Evolutionary conservation across 768 basidiomycete species (phyloP), one percentile per base, ranked within the genome.

Genomic region (Rhodotorula babjevae): DNA sequence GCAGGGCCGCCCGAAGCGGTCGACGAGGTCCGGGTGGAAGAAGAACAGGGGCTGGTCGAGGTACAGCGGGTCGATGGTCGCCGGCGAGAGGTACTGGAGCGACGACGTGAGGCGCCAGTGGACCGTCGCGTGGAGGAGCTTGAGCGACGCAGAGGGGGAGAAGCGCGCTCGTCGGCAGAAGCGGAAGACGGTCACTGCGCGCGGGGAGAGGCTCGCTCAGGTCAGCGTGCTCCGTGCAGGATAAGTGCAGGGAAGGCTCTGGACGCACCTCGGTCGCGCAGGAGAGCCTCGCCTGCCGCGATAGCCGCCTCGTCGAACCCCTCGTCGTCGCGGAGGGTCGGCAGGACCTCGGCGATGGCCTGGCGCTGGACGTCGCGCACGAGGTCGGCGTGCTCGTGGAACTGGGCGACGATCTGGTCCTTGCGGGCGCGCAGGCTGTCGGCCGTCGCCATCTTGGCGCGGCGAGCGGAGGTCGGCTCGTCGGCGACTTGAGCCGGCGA

Each of bases 141-240:
- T 59, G 60, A 71, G 59, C 1, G 76, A 65, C 18, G 59, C 31
- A 25, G 67, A 27, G 25, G 58, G 40, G 29, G 69, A 60, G 62
- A 76, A 77, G 33, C 71, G 74, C 2, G 76, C 72, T 14, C 75
- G 67, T 15, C 78, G 74, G 59, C 69, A 72, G 66, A 78, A 78
- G 5, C 78, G 74, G 61, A 78, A 78, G 12, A 78, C 63, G 36
- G 78, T 73, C 19, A 73, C 77, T 68, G 63, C 42, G 40, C 21
- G 33, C 29, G 36, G 5, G 36, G 9, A 40, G 18, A 25, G 46
- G 23, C 1, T 2, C 1, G 18, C 12, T 29, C 29, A 18, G 16
- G 31, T 56, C 29, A 56, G 31, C 27, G n/a, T 12, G 3, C 10
- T 4, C 3, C 25, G 1, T n/a, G 14, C 36, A 36, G 27, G 6